These are phyloP conservation scores for Entoloma clypeatum DNA, from an alignment of 1,284 basidiomycete species.

Conservation along the genomic window DNA sequence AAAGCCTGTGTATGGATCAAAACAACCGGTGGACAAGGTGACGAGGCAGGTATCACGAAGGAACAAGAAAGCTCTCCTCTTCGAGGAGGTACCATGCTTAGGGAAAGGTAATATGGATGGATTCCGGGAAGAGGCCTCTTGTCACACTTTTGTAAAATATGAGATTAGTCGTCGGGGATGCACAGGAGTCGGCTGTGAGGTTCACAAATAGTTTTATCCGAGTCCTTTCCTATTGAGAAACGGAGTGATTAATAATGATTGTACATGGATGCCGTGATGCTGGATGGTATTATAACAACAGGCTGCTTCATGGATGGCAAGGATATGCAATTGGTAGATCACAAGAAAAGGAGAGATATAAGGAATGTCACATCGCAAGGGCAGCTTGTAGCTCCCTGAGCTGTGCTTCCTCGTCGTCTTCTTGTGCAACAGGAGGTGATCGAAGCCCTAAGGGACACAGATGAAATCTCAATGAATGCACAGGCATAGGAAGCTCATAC, in stretches of 20 bases:
- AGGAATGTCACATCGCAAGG: constrained; percentile 68
- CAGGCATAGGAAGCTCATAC: constrained; percentile 38
- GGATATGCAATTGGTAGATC: constrained; percentile 20
- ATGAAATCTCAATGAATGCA: constrained; percentile 2
- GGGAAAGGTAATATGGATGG: too few species aligned
- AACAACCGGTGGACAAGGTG: too few species aligned
- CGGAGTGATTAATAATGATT: constrained; percentile 18
- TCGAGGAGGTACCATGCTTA: too few species aligned
- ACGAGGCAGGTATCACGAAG: too few species aligned
- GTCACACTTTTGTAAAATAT: too few species aligned
- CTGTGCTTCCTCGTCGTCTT: constrained; percentile 93
- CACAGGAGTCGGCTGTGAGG: too few species aligned
- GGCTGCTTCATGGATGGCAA: constrained; percentile 16
- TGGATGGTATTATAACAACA: constrained; percentile 25
- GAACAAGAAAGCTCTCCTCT: too few species aligned
- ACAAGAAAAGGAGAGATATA: constrained; percentile 16
- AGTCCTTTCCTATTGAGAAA: too few species aligned
- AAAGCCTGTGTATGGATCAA: too few species aligned
- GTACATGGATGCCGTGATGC: constrained; percentile 18
- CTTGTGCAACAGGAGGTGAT: constrained; percentile 46
- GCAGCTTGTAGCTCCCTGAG: constrained; percentile 90
- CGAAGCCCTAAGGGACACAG: constrained; percentile 16
- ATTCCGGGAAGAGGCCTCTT: too few species aligned
- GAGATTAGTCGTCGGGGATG: too few species aligned
- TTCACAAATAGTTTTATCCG: too few species aligned